Evolutionary conservation across 306 rosid genomes (phyloP).

Genomic region (Ammopiptanthus mongolicus): DNA sequence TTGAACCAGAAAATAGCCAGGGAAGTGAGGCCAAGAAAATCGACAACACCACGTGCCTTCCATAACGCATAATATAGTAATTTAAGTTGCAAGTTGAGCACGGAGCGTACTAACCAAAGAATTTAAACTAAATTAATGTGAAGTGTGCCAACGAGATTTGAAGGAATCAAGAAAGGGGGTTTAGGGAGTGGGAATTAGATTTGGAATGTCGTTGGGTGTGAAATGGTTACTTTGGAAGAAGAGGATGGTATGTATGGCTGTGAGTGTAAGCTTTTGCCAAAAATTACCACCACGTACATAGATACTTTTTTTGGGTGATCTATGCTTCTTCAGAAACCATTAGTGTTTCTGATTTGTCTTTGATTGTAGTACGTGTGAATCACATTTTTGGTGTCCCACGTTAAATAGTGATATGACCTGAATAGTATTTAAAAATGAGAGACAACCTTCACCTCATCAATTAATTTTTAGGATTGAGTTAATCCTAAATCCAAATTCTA

Average conservation of each 20-base stretch:
- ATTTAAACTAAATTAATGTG: conserved; percentile 7
- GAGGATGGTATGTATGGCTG: conserved; percentile 26
- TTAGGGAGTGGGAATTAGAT: background rate
- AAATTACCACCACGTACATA: conserved; percentile 13
- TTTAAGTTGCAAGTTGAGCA: conserved; percentile 28
- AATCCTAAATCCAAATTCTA: too few species aligned
- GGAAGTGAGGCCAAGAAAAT: conserved; percentile 27
- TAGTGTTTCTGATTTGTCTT: conserved; percentile 17
- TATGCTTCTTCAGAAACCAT: conserved; percentile 20
- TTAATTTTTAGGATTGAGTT: too few species aligned
- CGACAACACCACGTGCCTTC: conserved; percentile 51
- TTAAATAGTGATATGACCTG: too few species aligned
- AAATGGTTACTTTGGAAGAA: conserved; percentile 30
- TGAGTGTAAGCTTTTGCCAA: conserved; percentile 10
- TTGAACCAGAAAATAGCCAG: conserved; percentile 7
- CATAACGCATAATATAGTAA: conserved; percentile 17
- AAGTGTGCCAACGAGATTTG: background rate
- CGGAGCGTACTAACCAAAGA: background rate
- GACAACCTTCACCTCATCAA: too few species aligned
- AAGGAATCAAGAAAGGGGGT: conserved; percentile 15
- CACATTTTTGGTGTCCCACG: too few species aligned
- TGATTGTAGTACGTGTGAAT: conserved; percentile 16
- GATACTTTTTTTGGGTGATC: conserved; percentile 9
- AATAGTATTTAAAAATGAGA: too few species aligned
- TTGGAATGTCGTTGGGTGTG: conserved; percentile 3